A percentile compares a stretch with the other conserved stretches of the same genome.
These are phyloP conservation scores for Daldinia childiae DNA, from an alignment of 495 filamentous ascomycete genomes.

Conservation along the genomic window DNA sequence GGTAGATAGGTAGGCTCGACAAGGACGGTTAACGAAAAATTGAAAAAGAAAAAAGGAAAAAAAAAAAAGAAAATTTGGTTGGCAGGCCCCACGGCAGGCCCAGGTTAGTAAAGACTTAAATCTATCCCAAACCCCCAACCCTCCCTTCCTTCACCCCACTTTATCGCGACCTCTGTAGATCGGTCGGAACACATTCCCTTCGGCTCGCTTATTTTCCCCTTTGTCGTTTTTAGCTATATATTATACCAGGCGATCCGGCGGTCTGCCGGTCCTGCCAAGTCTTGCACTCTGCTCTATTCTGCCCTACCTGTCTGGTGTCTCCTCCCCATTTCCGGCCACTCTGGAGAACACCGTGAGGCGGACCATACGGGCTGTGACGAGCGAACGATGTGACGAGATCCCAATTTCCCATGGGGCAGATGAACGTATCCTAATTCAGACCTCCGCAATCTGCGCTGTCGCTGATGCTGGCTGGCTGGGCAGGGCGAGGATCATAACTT, in stretches of 20 bases:
- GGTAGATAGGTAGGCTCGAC: too few relatives aligned
- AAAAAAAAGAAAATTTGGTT: not conserved
- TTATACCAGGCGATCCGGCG: not conserved
- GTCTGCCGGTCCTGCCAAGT: not conserved
- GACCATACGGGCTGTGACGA: not conserved
- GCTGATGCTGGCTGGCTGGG: not conserved
- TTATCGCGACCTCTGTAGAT: not conserved
- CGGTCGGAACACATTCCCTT: not conserved
- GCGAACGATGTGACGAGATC: not conserved
- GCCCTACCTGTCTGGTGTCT: not conserved
- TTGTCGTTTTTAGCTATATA: not conserved
- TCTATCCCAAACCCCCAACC: slow-evolving; percentile 20
- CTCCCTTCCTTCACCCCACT: not conserved
- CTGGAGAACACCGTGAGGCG: slow-evolving; percentile 19
- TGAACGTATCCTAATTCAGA: not conserved
- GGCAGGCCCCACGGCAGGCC: not conserved
- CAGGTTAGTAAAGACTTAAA: not conserved
- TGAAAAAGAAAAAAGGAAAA: too few relatives aligned
- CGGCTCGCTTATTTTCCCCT: not conserved
- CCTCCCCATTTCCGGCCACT: not conserved
- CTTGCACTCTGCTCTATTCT: not conserved
- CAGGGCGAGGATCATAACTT: slow-evolving; percentile 12
- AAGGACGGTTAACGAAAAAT: not conserved
- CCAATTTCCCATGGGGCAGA: not conserved
- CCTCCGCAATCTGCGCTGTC: not conserved